Percentiles rank a stretch among this genome's conserved stretches.
These are phyloP conservation scores for Fusarium austroafricanum DNA, from an alignment of 2,329 filamentous ascomycete genomes.

Conservation along the genomic window DNA sequence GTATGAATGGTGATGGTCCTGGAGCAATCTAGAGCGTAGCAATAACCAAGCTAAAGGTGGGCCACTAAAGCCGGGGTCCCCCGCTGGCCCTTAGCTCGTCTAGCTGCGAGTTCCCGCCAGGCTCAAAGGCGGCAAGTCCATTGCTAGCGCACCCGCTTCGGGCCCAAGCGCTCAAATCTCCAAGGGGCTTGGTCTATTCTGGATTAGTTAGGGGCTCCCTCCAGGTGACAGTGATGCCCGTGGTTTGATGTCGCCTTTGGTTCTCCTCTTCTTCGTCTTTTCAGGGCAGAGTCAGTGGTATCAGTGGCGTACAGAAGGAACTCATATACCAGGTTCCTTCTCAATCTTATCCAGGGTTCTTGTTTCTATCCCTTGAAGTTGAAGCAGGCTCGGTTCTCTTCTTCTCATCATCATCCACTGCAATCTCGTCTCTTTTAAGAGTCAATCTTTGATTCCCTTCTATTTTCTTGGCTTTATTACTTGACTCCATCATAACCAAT, in stretches of 20 bases:
- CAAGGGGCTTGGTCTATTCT: constrained; percentile 16
- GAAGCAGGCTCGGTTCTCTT: neutral
- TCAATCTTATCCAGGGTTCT: neutral
- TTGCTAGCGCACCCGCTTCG: constrained; percentile 41
- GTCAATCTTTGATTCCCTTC: constrained; percentile 16
- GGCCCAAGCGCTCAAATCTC: constrained; percentile 39
- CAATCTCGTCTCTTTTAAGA: constrained; percentile 28
- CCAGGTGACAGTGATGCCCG: constrained; percentile 1
- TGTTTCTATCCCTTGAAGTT: constrained; percentile 17
- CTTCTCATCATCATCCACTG: constrained; percentile 1
- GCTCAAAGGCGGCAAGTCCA: constrained; percentile 39
- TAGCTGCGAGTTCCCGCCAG: constrained; percentile 33
- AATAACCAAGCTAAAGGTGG: constrained; percentile 12
- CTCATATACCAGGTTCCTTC: constrained; percentile 30
- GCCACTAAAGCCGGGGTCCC: constrained; percentile 14
- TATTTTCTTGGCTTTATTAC: constrained; percentile 27
- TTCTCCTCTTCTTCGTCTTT: constrained; percentile 16
- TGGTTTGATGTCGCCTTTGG: constrained; percentile 17
- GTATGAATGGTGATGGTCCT: constrained; percentile 26
- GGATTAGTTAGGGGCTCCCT: constrained; percentile 28
- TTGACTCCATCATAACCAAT: constrained; percentile 18
- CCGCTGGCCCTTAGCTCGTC: constrained; percentile 10
- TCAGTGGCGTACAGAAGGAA: constrained; percentile 3
- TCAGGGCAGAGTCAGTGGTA: neutral
- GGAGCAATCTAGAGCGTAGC: constrained; percentile 34